phyloP scores from a whole-genome alignment of 176 grass and related monocot genomes.

The Aegilops speltoides region DNA sequence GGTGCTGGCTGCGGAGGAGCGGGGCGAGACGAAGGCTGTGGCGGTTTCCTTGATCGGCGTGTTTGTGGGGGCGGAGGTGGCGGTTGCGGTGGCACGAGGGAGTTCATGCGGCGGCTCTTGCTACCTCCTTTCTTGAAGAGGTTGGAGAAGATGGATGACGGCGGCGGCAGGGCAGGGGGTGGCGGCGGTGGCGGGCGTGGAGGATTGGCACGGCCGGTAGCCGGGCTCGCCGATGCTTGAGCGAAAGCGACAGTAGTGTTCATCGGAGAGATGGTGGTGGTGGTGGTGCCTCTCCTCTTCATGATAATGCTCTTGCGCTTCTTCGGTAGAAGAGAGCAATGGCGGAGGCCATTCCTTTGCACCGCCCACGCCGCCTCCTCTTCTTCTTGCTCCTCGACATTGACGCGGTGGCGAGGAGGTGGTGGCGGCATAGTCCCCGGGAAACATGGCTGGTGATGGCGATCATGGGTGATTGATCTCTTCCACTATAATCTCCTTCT shows the following conservation, averaged over 20 bases:
- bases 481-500: constrained; percentile 35
- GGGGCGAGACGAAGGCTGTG: constrained; percentile 29
- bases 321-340: constrained; percentile 84
- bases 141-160: constrained; percentile 66
- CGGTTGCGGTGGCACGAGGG: constrained; percentile 20
- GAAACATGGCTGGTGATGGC: constrained; percentile 18
- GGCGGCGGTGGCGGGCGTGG: constrained; percentile 29
- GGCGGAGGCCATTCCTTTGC: constrained; percentile 87
- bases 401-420: neutral
- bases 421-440: constrained; percentile 44
- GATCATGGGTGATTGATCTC: constrained; percentile 25
- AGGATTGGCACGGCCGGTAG: constrained; percentile 1
- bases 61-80: constrained; percentile 10
- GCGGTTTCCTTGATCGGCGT: constrained; percentile 42
- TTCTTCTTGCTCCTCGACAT: constrained; percentile 65
- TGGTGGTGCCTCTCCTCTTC: constrained; percentile 36
- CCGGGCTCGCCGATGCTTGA: constrained; percentile 28
- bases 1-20: constrained; percentile 20
- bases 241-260: constrained; percentile 41
- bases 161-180: constrained; percentile 47
- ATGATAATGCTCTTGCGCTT: constrained; percentile 68
- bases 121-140: constrained; percentile 73
- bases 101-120: constrained; percentile 73
- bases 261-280: constrained; percentile 25
- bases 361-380: constrained; percentile 61